Evolutionary conservation across 2,329 filamentous ascomycete species (phyloP).

Genomic region (Aspergillus fumigatus): DNA sequence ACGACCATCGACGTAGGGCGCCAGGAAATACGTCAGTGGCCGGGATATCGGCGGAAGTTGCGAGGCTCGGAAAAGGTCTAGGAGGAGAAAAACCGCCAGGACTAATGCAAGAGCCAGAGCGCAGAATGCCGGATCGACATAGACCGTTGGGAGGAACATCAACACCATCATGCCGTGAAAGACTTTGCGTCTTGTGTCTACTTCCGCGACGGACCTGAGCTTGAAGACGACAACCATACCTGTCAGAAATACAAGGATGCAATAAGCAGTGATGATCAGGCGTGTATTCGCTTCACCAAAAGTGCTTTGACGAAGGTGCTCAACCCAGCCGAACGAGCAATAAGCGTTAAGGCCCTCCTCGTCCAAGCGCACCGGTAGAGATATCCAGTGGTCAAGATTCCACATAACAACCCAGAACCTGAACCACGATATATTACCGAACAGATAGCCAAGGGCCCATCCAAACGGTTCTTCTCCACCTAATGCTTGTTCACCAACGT

Average conservation of each 20-base stretch:
- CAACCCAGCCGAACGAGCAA: conserved; percentile 56
- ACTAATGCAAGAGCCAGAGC: conserved; percentile 74
- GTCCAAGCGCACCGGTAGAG: conserved; percentile 52
- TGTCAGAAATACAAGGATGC: conserved; percentile 60
- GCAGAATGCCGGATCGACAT: conserved; percentile 78
- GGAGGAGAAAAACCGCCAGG: conserved; percentile 77
- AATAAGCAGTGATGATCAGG: conserved; percentile 73
- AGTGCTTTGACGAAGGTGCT: conserved; percentile 58
- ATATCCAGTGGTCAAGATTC: conserved; percentile 70
- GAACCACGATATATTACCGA: conserved; percentile 71
- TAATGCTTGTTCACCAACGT: conserved; percentile 65
- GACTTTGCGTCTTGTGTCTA: conserved; percentile 92
- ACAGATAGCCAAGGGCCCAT: conserved; percentile 85
- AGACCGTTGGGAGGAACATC: conserved; percentile 86
- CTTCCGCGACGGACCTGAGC: conserved; percentile 73
- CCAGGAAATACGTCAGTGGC: conserved; percentile 79
- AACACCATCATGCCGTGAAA: conserved; percentile 98
- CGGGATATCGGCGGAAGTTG: conserved; percentile 87
- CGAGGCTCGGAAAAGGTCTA: conserved; percentile 84
- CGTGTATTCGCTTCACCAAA: conserved; percentile 77
- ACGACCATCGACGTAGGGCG: conserved; percentile 89
- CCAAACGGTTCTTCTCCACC: conserved; percentile 74
- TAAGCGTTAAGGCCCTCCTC: conserved; percentile 31
- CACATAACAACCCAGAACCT: conserved; percentile 65
- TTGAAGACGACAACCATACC: conserved; percentile 72